Evolutionary conservation across 306 rosid species (phyloP), one percentile per base, ranked within the genome.

Genomic region (Dryas octopetala): DNA sequence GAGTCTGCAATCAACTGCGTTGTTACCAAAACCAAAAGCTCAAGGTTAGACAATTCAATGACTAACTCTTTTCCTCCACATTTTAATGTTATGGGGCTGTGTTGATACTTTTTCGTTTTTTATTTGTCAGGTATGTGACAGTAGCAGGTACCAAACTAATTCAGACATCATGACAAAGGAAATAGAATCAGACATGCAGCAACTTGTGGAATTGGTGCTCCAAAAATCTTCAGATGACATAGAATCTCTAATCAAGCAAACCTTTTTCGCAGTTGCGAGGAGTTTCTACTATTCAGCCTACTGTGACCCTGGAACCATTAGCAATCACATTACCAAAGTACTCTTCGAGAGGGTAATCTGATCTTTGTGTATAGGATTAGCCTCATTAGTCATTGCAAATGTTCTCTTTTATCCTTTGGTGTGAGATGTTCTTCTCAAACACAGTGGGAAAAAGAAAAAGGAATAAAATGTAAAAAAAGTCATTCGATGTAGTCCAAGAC

Each of bases 121-220:
- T 5, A 38, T 50, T 23, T 28, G 0, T 7, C 84, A 95, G 98
- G 93, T 61, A 74, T 7, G 13, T 0, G 52, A 81, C 26, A 83
- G 70, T 54, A 78, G 84, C 9, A 66, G 57, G 65, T 13, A 54
- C n/a, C 43, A 73, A 65, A 71, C 15, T 17, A 54, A 75, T 13
- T 62, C 51, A 4, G 48, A 59, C 47, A 46, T 16, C 74, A 48
- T 9, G 53, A 82, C 43, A 15, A 77, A 60, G 17, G 94, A 83
- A 77, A 83, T 63, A 78, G 98, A 92, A 66, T 84, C 86, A 52
- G 82, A 88, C 74, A 90, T 96, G 94, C 90, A 89, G 78, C 91
- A 88, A 68, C 90, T 96, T 4, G 82, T 70, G 67, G 79, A 88
- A 70, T 17, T 89, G 85, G 97, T 89, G 81, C 80, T 89, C 43